These are phyloP conservation scores for Paracoccidioides brasiliensis DNA, from an alignment of 2,329 filamentous ascomycete species.

Conservation along the genomic window DNA sequence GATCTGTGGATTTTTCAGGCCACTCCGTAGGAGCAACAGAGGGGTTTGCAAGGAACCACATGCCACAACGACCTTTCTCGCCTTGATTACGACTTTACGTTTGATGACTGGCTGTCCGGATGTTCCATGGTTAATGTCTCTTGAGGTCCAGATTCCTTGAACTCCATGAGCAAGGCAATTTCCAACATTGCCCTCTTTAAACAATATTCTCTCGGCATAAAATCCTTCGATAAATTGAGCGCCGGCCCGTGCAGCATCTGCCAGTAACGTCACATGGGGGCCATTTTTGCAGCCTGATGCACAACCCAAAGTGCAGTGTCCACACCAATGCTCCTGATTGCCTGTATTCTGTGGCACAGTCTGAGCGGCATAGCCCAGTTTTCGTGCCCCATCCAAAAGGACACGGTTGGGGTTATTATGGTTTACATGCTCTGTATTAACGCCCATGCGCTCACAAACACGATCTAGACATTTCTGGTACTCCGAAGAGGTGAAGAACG, in stretches of 20 bases:
- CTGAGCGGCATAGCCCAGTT: constrained; percentile 58
- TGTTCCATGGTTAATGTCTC: constrained; percentile 49
- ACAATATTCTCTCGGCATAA: constrained; percentile 55
- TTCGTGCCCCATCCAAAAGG: constrained; percentile 61
- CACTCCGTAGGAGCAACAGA: constrained; percentile 61
- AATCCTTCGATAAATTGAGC: constrained; percentile 78
- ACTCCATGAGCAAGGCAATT: constrained; percentile 55
- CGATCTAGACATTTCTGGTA: constrained; percentile 71
- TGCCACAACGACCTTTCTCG: constrained; percentile 69
- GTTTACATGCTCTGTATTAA: constrained; percentile 48
- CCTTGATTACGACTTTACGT: constrained; percentile 57
- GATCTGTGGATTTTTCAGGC: constrained; percentile 67
- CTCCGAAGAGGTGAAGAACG: constrained; percentile 58
- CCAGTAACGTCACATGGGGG: constrained; percentile 61
- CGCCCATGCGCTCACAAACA: constrained; percentile 68
- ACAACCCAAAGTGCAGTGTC: constrained; percentile 49
- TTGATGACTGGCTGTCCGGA: constrained; percentile 39
- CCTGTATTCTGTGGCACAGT: constrained; percentile 69
- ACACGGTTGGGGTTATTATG: constrained; percentile 62
- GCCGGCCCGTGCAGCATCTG: constrained; percentile 63
- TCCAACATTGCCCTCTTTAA: constrained; percentile 40
- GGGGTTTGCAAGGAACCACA: constrained; percentile 67
- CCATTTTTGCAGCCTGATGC: constrained; percentile 62
- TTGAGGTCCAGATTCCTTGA: constrained; percentile 59
- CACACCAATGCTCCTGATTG: constrained; percentile 60